Evolutionary conservation across 2,329 filamentous ascomycete genomes (phyloP).

Genomic region (Trichoderma polysporum): DNA sequence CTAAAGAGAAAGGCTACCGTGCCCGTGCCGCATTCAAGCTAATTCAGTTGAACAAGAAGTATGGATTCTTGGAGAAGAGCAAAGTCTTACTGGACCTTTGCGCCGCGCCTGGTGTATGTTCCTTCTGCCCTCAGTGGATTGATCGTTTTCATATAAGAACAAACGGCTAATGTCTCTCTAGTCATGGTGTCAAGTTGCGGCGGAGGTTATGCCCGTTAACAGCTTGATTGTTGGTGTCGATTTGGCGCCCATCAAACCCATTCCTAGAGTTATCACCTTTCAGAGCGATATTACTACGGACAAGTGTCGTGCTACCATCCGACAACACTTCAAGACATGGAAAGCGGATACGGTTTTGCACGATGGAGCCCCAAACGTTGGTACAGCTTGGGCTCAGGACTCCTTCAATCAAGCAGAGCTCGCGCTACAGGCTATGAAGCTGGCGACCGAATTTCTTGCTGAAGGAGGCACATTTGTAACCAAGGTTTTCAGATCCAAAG

Average conservation of each 20-base stretch:
- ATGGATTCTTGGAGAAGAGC: constrained; percentile 95
- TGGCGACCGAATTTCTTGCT: constrained; percentile 88
- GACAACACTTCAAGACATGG: constrained; percentile 89
- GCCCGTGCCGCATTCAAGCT: constrained; percentile 97
- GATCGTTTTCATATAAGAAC: background rate
- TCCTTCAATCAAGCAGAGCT: constrained; percentile 97
- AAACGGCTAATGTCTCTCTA: constrained; percentile 33
- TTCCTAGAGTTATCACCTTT: constrained; percentile 90
- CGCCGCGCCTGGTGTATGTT: constrained; percentile 81
- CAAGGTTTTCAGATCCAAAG: constrained; percentile 95
- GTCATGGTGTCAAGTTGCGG: constrained; percentile 96
- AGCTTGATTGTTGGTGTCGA: constrained; percentile 94
- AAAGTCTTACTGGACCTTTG: constrained; percentile 97
- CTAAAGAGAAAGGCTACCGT: constrained; percentile 97
- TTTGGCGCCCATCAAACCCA: constrained; percentile 91
- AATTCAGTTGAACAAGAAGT: constrained; percentile 98
- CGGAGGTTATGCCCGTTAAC: constrained; percentile 88
- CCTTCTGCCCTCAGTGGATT: background rate
- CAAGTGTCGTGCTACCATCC: constrained; percentile 87
- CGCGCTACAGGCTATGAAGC: constrained; percentile 83
- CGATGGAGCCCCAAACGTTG: constrained; percentile 96
- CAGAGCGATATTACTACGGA: constrained; percentile 98
- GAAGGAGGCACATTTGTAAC: constrained; percentile 93
- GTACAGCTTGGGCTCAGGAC: constrained; percentile 97
- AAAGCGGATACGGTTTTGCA: constrained; percentile 95